Conservation (phyloP, 2,329 filamentous ascomycete genomes). For the Neopestalotiopsis rosae region DNA sequence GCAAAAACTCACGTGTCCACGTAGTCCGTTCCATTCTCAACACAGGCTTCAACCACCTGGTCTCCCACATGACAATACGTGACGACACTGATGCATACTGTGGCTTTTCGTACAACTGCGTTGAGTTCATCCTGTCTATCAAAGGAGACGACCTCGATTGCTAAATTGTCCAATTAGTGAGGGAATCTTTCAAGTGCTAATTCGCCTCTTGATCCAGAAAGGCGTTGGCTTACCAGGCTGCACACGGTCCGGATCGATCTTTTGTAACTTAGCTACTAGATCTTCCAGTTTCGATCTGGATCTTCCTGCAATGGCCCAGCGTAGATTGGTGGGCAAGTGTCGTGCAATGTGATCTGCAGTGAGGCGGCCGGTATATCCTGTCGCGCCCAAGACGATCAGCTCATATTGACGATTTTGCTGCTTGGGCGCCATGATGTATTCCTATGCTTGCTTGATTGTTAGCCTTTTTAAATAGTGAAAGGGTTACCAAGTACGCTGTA, state of each 20-base stretch:
- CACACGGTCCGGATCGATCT: constrained; percentile 20
- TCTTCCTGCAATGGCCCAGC: constrained; percentile 88
- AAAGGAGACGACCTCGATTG: constrained; percentile 24
- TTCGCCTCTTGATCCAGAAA: not conserved
- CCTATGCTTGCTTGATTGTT: no score
- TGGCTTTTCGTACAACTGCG: constrained; percentile 22
- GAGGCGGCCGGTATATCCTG: constrained; percentile 83
- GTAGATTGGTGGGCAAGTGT: constrained; percentile 74
- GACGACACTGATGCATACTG: constrained; percentile 30
- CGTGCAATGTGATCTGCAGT: constrained; percentile 77
- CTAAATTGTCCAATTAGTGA: constrained; percentile 7
- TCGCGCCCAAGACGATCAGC: constrained; percentile 18
- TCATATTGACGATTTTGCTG: constrained; percentile 14
- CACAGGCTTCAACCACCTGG: constrained; percentile 26
- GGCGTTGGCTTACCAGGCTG: constrained; percentile 23
- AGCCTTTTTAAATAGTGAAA: no score
- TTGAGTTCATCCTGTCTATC: constrained; percentile 22
- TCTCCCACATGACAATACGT: constrained; percentile 26
- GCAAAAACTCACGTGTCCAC: constrained; percentile 26
- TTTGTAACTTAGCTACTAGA: constrained; percentile 15
- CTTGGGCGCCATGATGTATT: not conserved
- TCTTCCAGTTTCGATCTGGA: constrained; percentile 60
- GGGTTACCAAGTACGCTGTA: no score
- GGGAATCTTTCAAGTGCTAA: not conserved
- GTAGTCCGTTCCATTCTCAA: constrained; percentile 29